Evolutionary conservation across 1,284 basidiomycete genomes (phyloP).

Genomic region (Pseudomicrostroma phylloplanum): DNA sequence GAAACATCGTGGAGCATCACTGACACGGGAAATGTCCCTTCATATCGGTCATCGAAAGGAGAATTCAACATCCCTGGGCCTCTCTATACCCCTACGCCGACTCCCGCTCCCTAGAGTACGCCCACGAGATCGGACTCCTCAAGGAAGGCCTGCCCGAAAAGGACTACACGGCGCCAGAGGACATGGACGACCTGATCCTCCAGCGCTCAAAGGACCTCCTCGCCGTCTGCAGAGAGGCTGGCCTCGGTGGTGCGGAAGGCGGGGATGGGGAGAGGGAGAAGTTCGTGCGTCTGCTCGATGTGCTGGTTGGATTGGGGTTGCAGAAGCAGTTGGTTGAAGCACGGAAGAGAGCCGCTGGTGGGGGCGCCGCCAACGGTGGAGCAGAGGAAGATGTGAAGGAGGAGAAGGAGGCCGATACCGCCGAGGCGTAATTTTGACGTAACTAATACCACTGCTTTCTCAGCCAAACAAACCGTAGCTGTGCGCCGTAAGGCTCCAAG

Average conservation of each 20-base stretch:
- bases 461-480: too few relatives aligned
- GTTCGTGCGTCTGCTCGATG: constrained; percentile 28
- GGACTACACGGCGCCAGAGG: constrained; percentile 16
- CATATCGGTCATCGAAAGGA: too few relatives aligned
- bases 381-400: too few relatives aligned
- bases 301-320: constrained; percentile 28
- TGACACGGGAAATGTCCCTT: too few relatives aligned
- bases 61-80: constrained; percentile 23
- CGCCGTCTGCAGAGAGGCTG: too few relatives aligned
- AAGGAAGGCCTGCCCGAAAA: constrained; percentile 17
- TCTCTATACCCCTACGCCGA: constrained; percentile 31
- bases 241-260: constrained; percentile 9
- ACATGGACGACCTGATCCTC: constrained; percentile 9
- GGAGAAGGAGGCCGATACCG: too few relatives aligned
- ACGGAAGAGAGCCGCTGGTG: constrained; percentile 5
- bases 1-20: too few relatives aligned
- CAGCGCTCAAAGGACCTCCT: too few relatives aligned
- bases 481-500: too few relatives aligned
- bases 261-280: constrained; percentile 24
- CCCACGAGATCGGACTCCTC: constrained; percentile 16
- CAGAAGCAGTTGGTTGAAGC: constrained; percentile 29
- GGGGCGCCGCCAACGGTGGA: too few relatives aligned
- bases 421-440: too few relatives aligned
- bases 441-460: too few relatives aligned
- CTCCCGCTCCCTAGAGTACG: constrained; percentile 17